Evolutionary conservation across 306 rosid species (phyloP).

Genomic region (Dalbergia oliveri): DNA sequence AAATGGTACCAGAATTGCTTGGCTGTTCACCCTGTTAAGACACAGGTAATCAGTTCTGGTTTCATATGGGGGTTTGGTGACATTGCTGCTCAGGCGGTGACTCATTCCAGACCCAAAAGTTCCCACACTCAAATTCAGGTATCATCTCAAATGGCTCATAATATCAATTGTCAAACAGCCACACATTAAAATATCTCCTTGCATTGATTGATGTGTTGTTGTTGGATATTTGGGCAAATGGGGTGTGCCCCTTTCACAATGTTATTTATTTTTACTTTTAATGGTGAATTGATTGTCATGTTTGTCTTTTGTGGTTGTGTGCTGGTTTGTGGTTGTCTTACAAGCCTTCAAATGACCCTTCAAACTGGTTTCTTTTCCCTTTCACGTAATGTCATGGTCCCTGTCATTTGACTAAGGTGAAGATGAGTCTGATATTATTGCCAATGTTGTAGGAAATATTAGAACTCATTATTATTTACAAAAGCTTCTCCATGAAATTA

Average conservation of each 20-base stretch:
- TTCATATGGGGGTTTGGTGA: slow-evolving; percentile 71
- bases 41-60: slow-evolving; percentile 70
- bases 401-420: not conserved
- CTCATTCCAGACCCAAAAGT: slow-evolving; percentile 47
- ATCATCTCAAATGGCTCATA: not conserved
- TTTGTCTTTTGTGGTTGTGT: not conserved
- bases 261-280: not conserved
- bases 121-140: slow-evolving; percentile 40
- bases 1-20: slow-evolving; percentile 65
- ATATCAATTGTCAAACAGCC: not conserved
- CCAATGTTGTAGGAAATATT: not conserved
- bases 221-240: no score
- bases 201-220: no score
- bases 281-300: slow-evolving; percentile 8
- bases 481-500: not conserved
- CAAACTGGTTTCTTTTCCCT: not conserved
- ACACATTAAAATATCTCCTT: no score
- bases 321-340: not conserved
- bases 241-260: not conserved
- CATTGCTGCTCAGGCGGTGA: slow-evolving; percentile 65
- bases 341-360: not conserved
- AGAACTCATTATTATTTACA: not conserved
- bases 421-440: not conserved
- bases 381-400: not conserved
- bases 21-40: slow-evolving; percentile 67